Percentiles rank a stretch among this genome's conserved stretches.
Conservation (phyloP, 1,139 yeast species). For the Groenewaldozyma auringiensis region DNA sequence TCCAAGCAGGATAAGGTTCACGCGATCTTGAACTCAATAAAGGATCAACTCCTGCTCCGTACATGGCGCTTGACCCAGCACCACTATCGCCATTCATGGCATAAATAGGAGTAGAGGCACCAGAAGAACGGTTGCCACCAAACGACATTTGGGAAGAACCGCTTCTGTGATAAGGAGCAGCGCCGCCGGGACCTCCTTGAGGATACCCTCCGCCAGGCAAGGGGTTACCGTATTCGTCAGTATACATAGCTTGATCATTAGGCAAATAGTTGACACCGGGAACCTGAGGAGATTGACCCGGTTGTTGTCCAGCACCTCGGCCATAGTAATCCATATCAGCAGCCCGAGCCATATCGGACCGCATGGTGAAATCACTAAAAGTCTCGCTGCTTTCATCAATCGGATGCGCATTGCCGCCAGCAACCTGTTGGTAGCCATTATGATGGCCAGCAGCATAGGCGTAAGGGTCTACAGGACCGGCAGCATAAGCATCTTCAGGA, state of each 20-base stretch:
- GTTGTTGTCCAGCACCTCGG: constrained; percentile 15
- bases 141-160: constrained; percentile 45
- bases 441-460: constrained; percentile 11
- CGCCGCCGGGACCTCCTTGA: constrained; percentile 9
- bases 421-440: constrained; percentile 23
- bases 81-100: constrained; percentile 54
- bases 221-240: constrained; percentile 9
- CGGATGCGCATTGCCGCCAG: constrained; percentile 24
- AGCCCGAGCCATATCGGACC: constrained; percentile 35
- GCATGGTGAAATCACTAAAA: constrained; percentile 39
- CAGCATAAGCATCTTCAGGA: constrained; percentile 30
- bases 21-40: constrained; percentile 24
- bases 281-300: neutral
- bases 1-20: constrained; percentile 97
- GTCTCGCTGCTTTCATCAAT: constrained; percentile 35
- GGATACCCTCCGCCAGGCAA: neutral
- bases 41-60: neutral
- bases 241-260: constrained; percentile 4
- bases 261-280: constrained; percentile 4
- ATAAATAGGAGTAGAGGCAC: constrained; percentile 93
- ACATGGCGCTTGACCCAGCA: constrained; percentile 12
- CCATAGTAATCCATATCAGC: constrained; percentile 36
- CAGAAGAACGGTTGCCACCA: constrained; percentile 77
- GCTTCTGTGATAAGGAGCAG: constrained; percentile 15
- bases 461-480: constrained; percentile 27